phyloP scores from a whole-genome alignment of 2,329 filamentous ascomycete genomes.

The Talaromyces amestolkiae region DNA sequence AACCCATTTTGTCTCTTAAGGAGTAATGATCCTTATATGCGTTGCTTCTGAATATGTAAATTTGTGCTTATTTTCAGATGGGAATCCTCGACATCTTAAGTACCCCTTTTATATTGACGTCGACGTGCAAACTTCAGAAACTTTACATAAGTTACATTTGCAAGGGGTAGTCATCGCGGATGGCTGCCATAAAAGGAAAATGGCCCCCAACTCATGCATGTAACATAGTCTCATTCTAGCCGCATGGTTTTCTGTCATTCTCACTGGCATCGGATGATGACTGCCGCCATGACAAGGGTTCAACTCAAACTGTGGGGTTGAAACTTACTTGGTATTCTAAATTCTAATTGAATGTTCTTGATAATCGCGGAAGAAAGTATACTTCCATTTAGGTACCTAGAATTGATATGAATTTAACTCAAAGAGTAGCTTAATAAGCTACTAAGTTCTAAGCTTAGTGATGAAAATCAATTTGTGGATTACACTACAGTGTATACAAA shows the following conservation, averaged over 20 bases:
- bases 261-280: background rate
- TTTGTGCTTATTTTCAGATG: background rate
- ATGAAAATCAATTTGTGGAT: too few species aligned
- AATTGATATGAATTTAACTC: background rate
- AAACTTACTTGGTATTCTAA: background rate
- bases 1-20: conserved; percentile 10
- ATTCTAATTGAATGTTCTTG: background rate
- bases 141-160: background rate
- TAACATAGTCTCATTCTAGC: background rate
- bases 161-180: too few species aligned
- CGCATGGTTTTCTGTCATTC: background rate
- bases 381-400: background rate
- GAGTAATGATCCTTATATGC: background rate
- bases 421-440: background rate
- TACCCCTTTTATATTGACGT: background rate
- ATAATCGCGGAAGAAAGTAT: background rate
- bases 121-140: background rate
- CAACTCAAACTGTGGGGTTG: background rate
- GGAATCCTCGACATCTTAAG: background rate
- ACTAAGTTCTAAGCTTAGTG: background rate
- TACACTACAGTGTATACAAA: background rate
- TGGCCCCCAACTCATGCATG: conserved; percentile 8
- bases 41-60: background rate
- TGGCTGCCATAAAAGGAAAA: background rate
- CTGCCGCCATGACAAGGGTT: background rate